Evolutionary conservation across 768 basidiomycete genomes (phyloP), one percentile per base, ranked within the genome.

Genomic region (Coprinopsis marcescibilis): DNA sequence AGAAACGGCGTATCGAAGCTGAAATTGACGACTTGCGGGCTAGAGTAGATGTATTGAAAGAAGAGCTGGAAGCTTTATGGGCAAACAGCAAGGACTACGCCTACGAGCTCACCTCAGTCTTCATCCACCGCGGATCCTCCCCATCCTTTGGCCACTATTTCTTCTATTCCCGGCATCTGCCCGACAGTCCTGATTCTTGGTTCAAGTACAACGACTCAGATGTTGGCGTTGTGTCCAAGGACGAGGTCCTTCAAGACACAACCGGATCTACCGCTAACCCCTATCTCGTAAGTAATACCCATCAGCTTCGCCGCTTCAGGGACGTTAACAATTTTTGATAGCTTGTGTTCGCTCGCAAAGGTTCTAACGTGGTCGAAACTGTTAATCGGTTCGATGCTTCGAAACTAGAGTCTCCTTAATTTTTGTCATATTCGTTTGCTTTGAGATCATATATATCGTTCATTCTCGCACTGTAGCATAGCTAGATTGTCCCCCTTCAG

Each of bases 191-290:
- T 10, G 85, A 96, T 48, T 73, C 76, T 35, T 97, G 93, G 90
- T 91, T 93, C 76, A 95, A 95, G 67, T 92, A 95, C 68, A 97
- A 97, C 60, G 94, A 97, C 60, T 89, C 89, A 29, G 81, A 79
- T 49, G 90, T 98, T 7, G 74, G 80, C 3, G 73, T 80, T 21
- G 88, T 91, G 0, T 65, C 75, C 7, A 86, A 88, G 57, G 80
- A 80, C 6, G 93, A 96, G 57, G 86, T 97, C 2, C 70, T 96
- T 43, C 83, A 81, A 23, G 89, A 96, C 67, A 88, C 91, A 27
- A 90, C 89, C n/a, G 89, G 87, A 17, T 84, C 79, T 14, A 90
- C 81, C 27, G 89, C 87, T n/a, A 92, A 92, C 57, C 89, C 89
- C 21, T 92, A 92, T 67, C 69, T 92, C 65, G 89, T 89, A 52